These are phyloP conservation scores for Solidago caesia DNA, from an alignment of 129 eudicot genomes.

Conservation along the genomic window DNA sequence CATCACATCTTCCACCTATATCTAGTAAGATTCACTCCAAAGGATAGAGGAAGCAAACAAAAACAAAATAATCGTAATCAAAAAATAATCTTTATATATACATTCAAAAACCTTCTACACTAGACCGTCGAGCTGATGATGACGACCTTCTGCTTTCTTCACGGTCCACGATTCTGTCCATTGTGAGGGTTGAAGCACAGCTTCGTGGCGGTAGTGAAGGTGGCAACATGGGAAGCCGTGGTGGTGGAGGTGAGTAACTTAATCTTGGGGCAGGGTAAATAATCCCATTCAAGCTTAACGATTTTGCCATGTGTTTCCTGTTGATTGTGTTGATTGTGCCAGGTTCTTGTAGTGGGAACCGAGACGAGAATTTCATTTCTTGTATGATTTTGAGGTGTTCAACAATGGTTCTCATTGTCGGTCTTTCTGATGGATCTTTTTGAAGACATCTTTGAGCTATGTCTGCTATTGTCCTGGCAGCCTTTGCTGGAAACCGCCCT, in stretches of 20 bases:
- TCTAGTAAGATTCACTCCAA: conserved; percentile 34
- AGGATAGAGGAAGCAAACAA: conserved; percentile 23
- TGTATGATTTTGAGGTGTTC: conserved; percentile 70
- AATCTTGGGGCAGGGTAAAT: conserved; percentile 48
- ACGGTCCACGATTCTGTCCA: conserved; percentile 56
- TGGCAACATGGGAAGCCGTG: conserved; percentile 43
- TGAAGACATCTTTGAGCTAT: conserved; percentile 87
- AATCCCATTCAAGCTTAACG: conserved; percentile 71
- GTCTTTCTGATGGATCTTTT: conserved; percentile 83
- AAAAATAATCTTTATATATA: conserved; percentile 42
- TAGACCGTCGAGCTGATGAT: conserved; percentile 57
- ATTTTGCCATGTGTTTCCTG: conserved; percentile 68
- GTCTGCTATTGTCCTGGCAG: conserved; percentile 81
- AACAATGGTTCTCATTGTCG: conserved; percentile 84
- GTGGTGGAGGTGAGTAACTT: conserved; percentile 64
- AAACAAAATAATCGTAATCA: conserved; percentile 18
- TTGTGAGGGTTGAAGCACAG: conserved; percentile 51
- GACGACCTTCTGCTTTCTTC: conserved; percentile 61
- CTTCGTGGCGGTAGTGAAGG: conserved; percentile 51
- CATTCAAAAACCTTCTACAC: conserved; percentile 86
- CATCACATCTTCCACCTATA: conserved; percentile 42
- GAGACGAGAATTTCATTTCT: conserved; percentile 66
- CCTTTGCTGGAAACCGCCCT: conserved; percentile 80
- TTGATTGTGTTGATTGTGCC: conserved; percentile 31
- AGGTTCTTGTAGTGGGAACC: conserved; percentile 86